Evolutionary conservation across 148 eudicot genomes (phyloP).

Genomic region (Rhododendron griersonianum): DNA sequence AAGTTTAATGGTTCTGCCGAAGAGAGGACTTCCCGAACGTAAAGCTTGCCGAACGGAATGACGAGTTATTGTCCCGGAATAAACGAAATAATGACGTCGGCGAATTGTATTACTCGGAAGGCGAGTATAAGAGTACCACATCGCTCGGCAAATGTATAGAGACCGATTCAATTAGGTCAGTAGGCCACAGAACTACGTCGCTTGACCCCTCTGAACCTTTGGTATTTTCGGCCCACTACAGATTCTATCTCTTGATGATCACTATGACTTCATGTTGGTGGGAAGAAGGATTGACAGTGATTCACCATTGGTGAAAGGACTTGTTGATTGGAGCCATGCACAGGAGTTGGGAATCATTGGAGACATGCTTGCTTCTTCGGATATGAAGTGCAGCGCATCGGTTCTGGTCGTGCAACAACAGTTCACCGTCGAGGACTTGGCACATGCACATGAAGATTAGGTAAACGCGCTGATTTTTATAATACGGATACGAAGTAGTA

Average conservation of each 20-base stretch:
- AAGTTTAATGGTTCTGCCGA: too few relatives aligned
- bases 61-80: too few relatives aligned
- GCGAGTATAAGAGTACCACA: too few relatives aligned
- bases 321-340: conserved; percentile 9
- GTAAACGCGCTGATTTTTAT: background rate
- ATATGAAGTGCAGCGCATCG: conserved; percentile 12
- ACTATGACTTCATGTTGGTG: conserved; percentile 8
- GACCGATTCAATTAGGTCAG: too few relatives aligned
- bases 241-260: background rate
- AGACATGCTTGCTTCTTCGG: conserved; percentile 15
- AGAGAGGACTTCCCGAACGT: too few relatives aligned
- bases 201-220: too few relatives aligned
- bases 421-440: conserved; percentile 4
- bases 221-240: too few relatives aligned
- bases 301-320: conserved; percentile 6
- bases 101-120: too few relatives aligned
- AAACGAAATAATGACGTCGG: too few relatives aligned
- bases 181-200: too few relatives aligned
- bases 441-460: background rate
- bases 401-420: conserved; percentile 18
- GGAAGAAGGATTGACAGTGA: conserved; percentile 13
- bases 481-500: background rate
- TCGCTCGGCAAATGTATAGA: too few relatives aligned
- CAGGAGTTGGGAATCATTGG: conserved; percentile 18
- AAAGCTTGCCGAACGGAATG: too few relatives aligned